Base-by-base conservation (phyloP, 495 filamentous ascomycete genomes). In the Penicillium riverlandense region DNA sequence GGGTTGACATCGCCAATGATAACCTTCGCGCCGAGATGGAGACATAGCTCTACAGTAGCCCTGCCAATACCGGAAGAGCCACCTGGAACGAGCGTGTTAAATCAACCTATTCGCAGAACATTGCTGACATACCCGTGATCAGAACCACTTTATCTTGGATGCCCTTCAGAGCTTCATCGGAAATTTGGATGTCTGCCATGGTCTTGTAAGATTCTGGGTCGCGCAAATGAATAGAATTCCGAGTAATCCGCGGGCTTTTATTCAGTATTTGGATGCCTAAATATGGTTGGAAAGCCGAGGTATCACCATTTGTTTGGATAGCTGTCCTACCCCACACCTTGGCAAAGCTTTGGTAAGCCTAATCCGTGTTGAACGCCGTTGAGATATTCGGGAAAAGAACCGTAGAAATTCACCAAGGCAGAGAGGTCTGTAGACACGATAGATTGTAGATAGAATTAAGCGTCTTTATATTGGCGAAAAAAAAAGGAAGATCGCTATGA, bases 41-140 rank as follows among this genome's bases (percentile, higher is more conserved):
- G 62, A 33, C 72, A 66, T n/a, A 73, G 60, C 11, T 68, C 49
- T 11, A 63, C 62, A 7, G 71, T 73, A 34, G 69, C 65, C 31
- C 65, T 52, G 28, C 75, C 73, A 30, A 78, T 78, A 15, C 75
- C 75, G 13, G 71, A 72, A 1, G 65, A 65, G 30, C 67, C 68
- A 37, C 75, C 75, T 78, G 40, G 40, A 36, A 36, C 15, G 22
- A 22, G 22, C 22, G 31, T 8, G 7, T 40, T 3, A 11, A 15
- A 12, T 12, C 38, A 29, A 40, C 1, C n/a, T 8, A 11, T 36
- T 6, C 14, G 7, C 11, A 14, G 16, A 40, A 14, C 28, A 31
- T 10, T 9, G 33, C 37, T 7, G n/a, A 8, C 49, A 6, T 53
- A 78, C 73, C 73, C 35, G 75, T 77, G 31, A 78, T 65, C 37